phyloP scores from a whole-genome alignment of 495 filamentous ascomycete genomes.

The Podospora bellae-mahoneyi region DNA sequence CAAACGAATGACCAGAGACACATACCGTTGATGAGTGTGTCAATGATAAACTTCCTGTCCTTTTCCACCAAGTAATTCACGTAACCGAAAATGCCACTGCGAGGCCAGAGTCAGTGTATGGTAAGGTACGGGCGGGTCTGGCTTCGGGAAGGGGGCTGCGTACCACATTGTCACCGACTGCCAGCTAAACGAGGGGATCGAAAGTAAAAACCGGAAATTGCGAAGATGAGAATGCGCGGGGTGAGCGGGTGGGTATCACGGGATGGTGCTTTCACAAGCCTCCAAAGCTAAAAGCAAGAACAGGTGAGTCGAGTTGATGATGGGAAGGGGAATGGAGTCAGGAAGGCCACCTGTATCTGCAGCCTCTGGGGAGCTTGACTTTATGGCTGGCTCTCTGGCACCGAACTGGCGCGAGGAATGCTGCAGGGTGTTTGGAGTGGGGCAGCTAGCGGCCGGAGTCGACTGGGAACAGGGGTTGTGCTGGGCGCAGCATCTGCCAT shows the following conservation, averaged over 20 bases:
- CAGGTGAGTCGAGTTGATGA: slow-evolving; percentile 5
- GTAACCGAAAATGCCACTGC: slow-evolving; percentile 98
- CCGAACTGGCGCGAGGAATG: slow-evolving; percentile 13
- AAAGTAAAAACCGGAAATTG: slow-evolving; percentile 9
- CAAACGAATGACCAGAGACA: slow-evolving; percentile 17
- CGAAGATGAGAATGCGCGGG: not conserved
- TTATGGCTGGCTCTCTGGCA: slow-evolving; percentile 20
- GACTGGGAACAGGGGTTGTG: slow-evolving; percentile 7
- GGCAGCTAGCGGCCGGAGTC: slow-evolving; percentile 9
- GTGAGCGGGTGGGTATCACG: not conserved
- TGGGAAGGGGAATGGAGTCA: slow-evolving; percentile 14
- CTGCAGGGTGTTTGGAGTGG: slow-evolving; percentile 20
- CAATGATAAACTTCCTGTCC: slow-evolving; percentile 89
- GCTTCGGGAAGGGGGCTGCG: slow-evolving; percentile 15
- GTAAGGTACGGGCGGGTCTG: not conserved
- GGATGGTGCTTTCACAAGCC: not conserved
- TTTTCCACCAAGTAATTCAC: slow-evolving; percentile 92
- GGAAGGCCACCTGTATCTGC: slow-evolving; percentile 9
- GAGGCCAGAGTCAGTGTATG: not conserved
- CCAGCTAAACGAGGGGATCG: slow-evolving; percentile 26
- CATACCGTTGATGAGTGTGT: slow-evolving; percentile 91
- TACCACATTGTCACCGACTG: slow-evolving; percentile 37
- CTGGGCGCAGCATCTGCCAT: slow-evolving; percentile 10
- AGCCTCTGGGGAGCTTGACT: slow-evolving; percentile 24
- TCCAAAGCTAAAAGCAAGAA: slow-evolving; percentile 2